Evolutionary conservation across 208 protist genomes (phyloP), one percentile per base, ranked within the genome.

Genomic region (Trypanosoma melophagium): DNA sequence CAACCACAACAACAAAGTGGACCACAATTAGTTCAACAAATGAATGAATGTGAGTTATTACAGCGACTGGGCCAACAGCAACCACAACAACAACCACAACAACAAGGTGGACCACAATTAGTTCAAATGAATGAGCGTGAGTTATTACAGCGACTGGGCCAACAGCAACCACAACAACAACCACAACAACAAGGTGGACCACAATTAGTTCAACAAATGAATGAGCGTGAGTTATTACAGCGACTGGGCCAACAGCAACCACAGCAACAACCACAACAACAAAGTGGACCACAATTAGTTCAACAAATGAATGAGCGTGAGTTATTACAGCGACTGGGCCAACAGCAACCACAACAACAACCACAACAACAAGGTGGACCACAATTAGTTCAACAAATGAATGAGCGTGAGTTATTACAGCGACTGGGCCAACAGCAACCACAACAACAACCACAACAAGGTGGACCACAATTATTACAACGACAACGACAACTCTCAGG

Each of bases 391-490:
- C 69, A 58, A 35, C 69, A 80, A 40, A 41, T 63, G 14, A 40
- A 54, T 38, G 13, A 16, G 8, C 4, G 14, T 14, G 51, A 14
- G 3, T 3, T 60, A 49, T 1, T 55, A 50, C 53, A 40, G 47
- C 22, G 31, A 38, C 35, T 60, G 21, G 25, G n/a, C 8, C 64
- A 74, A 52, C 53, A 73, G 19, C 44, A 72, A 38, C 53, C n/a
- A 28, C 77, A 79, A 57, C 70, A 81, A 24, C 52, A 54, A n/a
- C 21, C 67, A 25, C 59, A 64, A 24, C 59, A 38, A 35, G 3
- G 28, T 0, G 12, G 0, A 52, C 1, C 19, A 38, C n/a, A n/a
- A n/a, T n/a, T n/a, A n/a, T n/a, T n/a, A n/a, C n/a, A n/a, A n/a
- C n/a, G n/a, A n/a, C n/a, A n/a, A n/a, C n/a, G n/a, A n/a, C n/a